Conservation (phyloP, 108 stramenopile species). For the Fragilaria crotonensis region DNA sequence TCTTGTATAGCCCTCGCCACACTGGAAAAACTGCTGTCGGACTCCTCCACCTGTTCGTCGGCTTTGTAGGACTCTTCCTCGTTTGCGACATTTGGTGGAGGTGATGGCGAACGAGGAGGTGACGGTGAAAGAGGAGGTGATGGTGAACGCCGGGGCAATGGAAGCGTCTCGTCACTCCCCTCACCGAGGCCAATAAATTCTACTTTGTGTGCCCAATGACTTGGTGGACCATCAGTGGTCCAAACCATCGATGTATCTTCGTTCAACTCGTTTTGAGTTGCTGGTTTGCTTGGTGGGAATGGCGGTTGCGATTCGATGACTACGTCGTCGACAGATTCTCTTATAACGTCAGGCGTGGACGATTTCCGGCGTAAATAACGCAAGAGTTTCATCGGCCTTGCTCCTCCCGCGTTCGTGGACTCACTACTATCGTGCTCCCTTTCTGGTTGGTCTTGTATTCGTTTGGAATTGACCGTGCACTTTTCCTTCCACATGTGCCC, state of each 20-base stretch:
- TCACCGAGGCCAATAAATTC: constrained; percentile 1
- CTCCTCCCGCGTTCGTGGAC: too few species aligned
- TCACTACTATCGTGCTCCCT: too few species aligned
- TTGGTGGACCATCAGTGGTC: constrained; percentile 24
- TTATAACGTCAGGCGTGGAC: too few species aligned
- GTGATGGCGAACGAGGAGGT: neutral
- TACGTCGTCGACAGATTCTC: too few species aligned
- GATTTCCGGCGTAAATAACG: too few species aligned
- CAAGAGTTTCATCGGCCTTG: too few species aligned
- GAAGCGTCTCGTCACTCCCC: neutral
- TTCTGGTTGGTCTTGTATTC: too few species aligned
- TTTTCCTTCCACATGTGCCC: constrained; percentile 13
- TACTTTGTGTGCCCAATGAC: constrained; percentile 22
- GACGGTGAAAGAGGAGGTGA: neutral
- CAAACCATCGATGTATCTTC: constrained; percentile 11
- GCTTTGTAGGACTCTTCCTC: neutral
- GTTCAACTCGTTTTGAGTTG: too few species aligned
- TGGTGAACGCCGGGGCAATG: neutral
- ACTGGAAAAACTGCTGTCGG: constrained; percentile 31
- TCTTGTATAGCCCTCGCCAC: constrained; percentile 46
- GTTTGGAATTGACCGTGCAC: constrained; percentile 29
- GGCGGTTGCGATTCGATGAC: too few species aligned
- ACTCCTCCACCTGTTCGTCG: constrained; percentile 18
- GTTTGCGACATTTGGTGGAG: neutral
- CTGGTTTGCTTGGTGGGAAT: too few species aligned